Conservation (phyloP, 1,139 yeast species). For the Meyerozyma smithsonii region DNA sequence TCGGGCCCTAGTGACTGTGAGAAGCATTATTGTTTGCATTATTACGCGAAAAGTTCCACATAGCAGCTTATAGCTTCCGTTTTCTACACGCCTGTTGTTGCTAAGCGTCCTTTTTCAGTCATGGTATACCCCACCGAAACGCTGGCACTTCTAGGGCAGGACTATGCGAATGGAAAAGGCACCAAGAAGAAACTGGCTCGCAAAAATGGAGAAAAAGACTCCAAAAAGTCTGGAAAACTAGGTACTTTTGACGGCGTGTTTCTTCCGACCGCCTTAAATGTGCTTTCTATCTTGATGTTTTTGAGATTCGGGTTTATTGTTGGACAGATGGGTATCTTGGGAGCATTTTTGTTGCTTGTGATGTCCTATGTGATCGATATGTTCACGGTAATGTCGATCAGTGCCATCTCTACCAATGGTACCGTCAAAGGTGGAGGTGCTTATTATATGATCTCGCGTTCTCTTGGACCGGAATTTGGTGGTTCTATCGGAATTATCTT, state of each 20-base stretch:
- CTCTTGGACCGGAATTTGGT: conserved; percentile 80
- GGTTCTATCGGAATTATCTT: conserved; percentile 79
- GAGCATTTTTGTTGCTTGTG: conserved; percentile 52
- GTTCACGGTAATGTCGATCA: conserved; percentile 65
- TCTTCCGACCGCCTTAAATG: conserved; percentile 70
- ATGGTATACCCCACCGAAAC: neutral
- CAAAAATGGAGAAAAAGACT: conserved; percentile 1
- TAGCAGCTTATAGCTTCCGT: neutral
- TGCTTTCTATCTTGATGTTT: conserved; percentile 76
- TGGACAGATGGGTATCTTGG: conserved; percentile 73
- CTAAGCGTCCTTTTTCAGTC: neutral
- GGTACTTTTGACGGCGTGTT: conserved; percentile 78
- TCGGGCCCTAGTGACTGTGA: neutral
- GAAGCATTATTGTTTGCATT: neutral
- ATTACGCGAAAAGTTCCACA: neutral
- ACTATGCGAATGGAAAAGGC: neutral
- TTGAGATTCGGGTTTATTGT: conserved; percentile 73
- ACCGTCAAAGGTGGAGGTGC: conserved; percentile 85
- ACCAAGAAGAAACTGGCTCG: neutral
- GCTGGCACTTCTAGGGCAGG: conserved; percentile 1
- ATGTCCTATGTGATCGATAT: conserved; percentile 64
- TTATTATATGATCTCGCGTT: conserved; percentile 74
- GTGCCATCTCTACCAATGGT: conserved; percentile 80
- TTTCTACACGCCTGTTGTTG: neutral
- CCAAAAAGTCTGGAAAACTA: conserved; percentile 33